Base-by-base conservation (phyloP, 2,329 filamentous ascomycete species). In the Neonectria coccinea region DNA sequence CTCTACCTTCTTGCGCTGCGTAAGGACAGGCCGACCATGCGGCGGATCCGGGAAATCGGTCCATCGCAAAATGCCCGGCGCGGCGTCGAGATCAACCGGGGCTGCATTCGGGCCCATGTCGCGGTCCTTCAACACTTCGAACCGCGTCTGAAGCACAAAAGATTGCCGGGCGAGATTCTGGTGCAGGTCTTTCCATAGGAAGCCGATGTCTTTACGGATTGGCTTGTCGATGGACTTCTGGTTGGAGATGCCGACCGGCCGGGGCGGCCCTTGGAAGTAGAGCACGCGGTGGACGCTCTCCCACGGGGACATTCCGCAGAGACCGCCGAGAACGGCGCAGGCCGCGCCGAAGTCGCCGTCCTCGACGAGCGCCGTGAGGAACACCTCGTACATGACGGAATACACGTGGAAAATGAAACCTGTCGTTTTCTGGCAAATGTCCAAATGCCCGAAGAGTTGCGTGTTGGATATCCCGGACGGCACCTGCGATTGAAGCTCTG, bases 41-140 rank as follows among this genome's bases (percentile, higher is more conserved):
- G 82, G 79, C 16, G 87, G 87, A 65, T 90, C 88, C 1, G 88
- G 88, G 48, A 89, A 81, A 67, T 90, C 88, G 6, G 80, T 84
- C 86, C 87, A 91, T 48, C 84, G 79, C 62, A 90, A 74, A 4
- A 84, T 82, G 18, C 85, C 86, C 0, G 78, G 78, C 0, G 77
- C 73, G 6, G 76, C 70, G 64, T 86, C 82, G 44, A 84, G 79
- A 42, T 84, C 79, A 60, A 74, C 70, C 2, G 75, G 63, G 0
- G 74, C 65, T 2, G 74, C 73, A 11, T 70, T 65, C 3, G 74
- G 74, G 20, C 82, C 82, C 70, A 88, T 83, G 64, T 86, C 82
- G 4, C 75, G 75, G 31, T 86, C 80, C 53, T 79, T 80, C 20
- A 80, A 74, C 2, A 89, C 77, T 57, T 88, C 83, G 70, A 88